These are phyloP conservation scores for Rhododendron vialii DNA, from an alignment of 148 eudicot species.

Conservation along the genomic window DNA sequence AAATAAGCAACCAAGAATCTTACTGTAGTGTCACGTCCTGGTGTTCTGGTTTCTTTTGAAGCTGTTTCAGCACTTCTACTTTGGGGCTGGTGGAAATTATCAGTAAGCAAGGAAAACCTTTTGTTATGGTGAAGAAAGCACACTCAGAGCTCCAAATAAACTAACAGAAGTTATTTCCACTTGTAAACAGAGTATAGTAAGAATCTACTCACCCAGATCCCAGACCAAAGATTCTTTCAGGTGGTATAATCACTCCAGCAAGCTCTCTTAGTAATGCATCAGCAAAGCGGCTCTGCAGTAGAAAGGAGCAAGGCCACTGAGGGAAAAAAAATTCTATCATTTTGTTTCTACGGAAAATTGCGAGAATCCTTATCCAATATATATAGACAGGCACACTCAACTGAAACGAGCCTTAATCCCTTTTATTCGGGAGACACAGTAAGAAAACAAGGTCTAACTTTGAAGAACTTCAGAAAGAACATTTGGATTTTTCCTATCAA, in stretches of 20 bases:
- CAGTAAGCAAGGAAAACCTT: not conserved
- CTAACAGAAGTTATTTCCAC: not conserved
- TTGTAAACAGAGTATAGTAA: not conserved
- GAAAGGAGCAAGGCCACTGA: constrained; percentile 3
- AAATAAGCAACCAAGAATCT: constrained; percentile 27
- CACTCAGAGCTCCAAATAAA: not conserved
- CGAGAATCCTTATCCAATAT: not conserved
- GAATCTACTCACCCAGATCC: constrained; percentile 72
- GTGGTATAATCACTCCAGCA: constrained; percentile 87
- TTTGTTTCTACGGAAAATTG: not conserved
- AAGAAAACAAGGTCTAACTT: not conserved
- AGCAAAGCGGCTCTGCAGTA: constrained; percentile 79
- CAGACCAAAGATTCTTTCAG: constrained; percentile 85
- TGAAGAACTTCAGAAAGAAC: not conserved
- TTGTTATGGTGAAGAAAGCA: not conserved
- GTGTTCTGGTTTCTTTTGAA: constrained; percentile 84
- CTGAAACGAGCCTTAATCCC: not conserved
- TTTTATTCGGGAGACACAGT: not conserved
- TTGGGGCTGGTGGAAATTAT: constrained; percentile 58
- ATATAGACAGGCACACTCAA: not conserved
- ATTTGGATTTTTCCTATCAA: not conserved
- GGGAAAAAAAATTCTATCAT: not conserved
- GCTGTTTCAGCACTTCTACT: constrained; percentile 89
- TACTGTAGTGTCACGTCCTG: constrained; percentile 83
- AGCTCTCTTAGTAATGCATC: constrained; percentile 79